Evolutionary conservation across 768 basidiomycete species (phyloP), one percentile per base, ranked within the genome.

Genomic region (Tylopilus subfusipes): DNA sequence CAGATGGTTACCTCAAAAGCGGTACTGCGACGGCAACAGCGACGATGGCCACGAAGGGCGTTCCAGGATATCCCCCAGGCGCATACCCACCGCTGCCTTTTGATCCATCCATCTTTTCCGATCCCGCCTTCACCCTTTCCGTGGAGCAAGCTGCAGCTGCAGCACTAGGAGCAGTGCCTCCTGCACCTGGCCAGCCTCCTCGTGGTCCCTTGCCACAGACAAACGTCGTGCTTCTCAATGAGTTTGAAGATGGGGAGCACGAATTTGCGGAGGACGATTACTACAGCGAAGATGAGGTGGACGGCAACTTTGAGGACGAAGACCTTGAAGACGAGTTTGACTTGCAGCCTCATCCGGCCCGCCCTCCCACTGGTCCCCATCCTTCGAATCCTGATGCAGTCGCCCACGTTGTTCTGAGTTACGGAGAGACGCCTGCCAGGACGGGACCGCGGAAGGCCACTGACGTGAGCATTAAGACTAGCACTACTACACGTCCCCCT

Each of bases 71-170:
- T 66, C 73, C 76, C 10, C 72, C 76, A 11, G 76, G 75, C 24
- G 66, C 75, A 60, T 74, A 71, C 59, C 73, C 74, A 33, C 62
- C 73, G 4, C 61, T 78, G 38, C 78, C 78, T 16, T 77, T 81
- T 60, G 80, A 82, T 62, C 74, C 80, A 25, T 72, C 79, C 38
- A 75, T 82, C 60, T 78, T 82, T 62, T 75, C 76, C 25, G 81
- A 82, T 66, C 77, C 81, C 10, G 76, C 77, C 46, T 79, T 82
- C 62, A 74, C 71, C 11, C 68, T 76, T 4, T 78, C 79, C 46
- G 76, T 82, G 63, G 80, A 81, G 53, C 76, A 80, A 59, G 76
- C 75, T 6, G 72, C 73, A 21, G 75, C 72, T 19, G 71, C 71
- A 46, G 72, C 69, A 31, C 59, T 68, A n/a, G 62, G 67, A 18